Evolutionary conservation across 192 early-diverging fungal genomes (phyloP).

Genomic region (Coemansia sp.): DNA sequence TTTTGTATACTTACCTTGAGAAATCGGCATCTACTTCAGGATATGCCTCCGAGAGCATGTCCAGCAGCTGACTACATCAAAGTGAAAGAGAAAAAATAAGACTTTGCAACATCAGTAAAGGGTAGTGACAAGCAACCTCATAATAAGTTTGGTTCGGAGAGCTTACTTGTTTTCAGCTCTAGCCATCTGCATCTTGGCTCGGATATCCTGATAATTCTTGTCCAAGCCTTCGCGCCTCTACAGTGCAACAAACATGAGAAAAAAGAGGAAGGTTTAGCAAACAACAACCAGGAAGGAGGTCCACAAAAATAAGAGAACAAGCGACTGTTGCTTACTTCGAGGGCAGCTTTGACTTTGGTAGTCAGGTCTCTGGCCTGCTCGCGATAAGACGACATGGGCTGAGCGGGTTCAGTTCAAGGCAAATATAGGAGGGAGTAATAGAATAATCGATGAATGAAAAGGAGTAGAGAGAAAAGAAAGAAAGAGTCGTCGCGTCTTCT

Average conservation of each 20-base stretch:
- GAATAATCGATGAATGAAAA: background rate
- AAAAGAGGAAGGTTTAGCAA: background rate
- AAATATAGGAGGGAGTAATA: conserved; percentile 10
- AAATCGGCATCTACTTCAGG: conserved; percentile 44
- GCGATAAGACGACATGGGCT: conserved; percentile 43
- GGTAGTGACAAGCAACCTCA: background rate
- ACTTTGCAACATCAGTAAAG: background rate
- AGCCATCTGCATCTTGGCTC: conserved; percentile 25
- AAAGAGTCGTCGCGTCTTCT: background rate
- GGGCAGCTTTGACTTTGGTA: conserved; percentile 43
- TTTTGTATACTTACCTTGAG: conserved; percentile 31
- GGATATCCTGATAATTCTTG: conserved; percentile 35
- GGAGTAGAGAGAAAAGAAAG: background rate
- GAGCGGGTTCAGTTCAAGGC: background rate
- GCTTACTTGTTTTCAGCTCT: conserved; percentile 53
- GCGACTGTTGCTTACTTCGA: conserved; percentile 31
- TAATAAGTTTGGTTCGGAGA: background rate
- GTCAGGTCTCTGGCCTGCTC: conserved; percentile 48
- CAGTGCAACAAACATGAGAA: background rate
- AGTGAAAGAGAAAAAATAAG: background rate
- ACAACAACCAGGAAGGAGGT: background rate
- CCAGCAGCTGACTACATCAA: conserved; percentile 47
- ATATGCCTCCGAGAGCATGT: conserved; percentile 45
- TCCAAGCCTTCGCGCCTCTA: conserved; percentile 46
- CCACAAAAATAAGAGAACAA: background rate